Evolutionary conservation across 2,329 filamentous ascomycete species (phyloP).

Genomic region (Dothidotthia symphoricarpi): DNA sequence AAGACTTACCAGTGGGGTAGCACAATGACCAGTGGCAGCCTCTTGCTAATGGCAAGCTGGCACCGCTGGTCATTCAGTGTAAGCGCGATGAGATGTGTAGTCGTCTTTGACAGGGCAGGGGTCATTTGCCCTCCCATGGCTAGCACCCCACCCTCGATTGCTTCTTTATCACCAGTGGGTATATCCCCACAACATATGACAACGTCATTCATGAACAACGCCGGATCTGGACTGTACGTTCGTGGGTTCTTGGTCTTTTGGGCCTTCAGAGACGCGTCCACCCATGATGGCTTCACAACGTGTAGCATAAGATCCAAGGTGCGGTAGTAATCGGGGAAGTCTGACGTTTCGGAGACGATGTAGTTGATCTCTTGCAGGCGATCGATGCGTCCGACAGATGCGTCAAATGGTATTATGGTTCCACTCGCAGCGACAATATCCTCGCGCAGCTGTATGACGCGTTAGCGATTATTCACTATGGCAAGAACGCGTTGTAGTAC

Average conservation of each 20-base stretch:
- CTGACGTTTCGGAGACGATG: constrained; percentile 73
- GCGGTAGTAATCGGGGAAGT: constrained; percentile 83
- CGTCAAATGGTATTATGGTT: constrained; percentile 44
- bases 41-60: constrained; percentile 60
- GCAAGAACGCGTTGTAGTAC: constrained; percentile 28
- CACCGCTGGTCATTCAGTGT: constrained; percentile 73
- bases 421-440: constrained; percentile 52
- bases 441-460: constrained; percentile 44
- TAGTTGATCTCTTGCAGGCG: constrained; percentile 56
- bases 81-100: constrained; percentile 87
- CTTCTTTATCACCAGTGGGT: constrained; percentile 82
- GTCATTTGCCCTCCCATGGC: constrained; percentile 85
- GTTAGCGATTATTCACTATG: constrained; percentile 16
- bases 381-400: constrained; percentile 42
- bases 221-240: constrained; percentile 85
- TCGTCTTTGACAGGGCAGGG: constrained; percentile 66
- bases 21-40: constrained; percentile 74
- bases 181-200: constrained; percentile 80
- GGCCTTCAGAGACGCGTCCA: constrained; percentile 67
- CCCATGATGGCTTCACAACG: constrained; percentile 80
- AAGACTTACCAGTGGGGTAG: constrained; percentile 79
- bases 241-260: constrained; percentile 73
- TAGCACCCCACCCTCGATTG: constrained; percentile 83
- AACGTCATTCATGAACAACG: constrained; percentile 84
- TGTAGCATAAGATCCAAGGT: constrained; percentile 76